Evolutionary conservation across 495 filamentous ascomycete species (phyloP).

Genomic region (Penicillium antarcticum): DNA sequence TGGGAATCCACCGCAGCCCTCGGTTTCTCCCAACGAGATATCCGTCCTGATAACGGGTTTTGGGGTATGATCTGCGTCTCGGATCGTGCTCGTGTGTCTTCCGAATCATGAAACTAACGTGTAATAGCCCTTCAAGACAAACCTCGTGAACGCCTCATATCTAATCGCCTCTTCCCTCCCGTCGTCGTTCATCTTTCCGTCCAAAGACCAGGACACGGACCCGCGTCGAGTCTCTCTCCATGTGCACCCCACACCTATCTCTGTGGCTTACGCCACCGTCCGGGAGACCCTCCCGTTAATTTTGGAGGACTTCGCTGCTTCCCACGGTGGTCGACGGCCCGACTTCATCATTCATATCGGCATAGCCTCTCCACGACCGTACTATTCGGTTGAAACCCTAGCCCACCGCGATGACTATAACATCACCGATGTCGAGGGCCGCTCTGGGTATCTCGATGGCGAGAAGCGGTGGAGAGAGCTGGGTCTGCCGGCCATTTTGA

Average conservation of each 20-base stretch:
- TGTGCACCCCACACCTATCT: conserved; percentile 62
- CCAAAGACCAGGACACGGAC: conserved; percentile 13
- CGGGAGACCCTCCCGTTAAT: conserved; percentile 58
- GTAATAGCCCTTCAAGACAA: conserved; percentile 62
- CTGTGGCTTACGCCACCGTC: conserved; percentile 66
- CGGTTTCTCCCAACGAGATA: conserved; percentile 41
- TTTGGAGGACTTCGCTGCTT: conserved; percentile 33
- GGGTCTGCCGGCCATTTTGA: conserved; percentile 33
- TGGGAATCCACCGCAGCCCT: conserved; percentile 11
- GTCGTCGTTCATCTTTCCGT: conserved; percentile 27
- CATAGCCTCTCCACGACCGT: conserved; percentile 66
- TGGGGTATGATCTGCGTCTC: conserved; percentile 47
- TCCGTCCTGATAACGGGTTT: conserved; percentile 73
- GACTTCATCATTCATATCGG: conserved; percentile 77
- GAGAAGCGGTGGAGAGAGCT: conserved; percentile 45
- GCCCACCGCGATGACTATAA: conserved; percentile 76
- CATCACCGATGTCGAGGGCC: conserved; percentile 64
- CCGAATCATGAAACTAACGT: conserved; percentile 3
- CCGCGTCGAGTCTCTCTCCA: conserved; percentile 58
- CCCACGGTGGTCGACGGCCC: conserved; percentile 43
- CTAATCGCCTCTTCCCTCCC: conserved; percentile 59
- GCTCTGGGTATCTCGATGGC: conserved; percentile 50
- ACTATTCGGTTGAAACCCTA: conserved; percentile 66
- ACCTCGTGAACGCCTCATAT: conserved; percentile 68
- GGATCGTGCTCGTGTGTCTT: conserved; percentile 6